phyloP scores from a whole-genome alignment of 768 basidiomycete genomes.

The Boletellus sp. region DNA sequence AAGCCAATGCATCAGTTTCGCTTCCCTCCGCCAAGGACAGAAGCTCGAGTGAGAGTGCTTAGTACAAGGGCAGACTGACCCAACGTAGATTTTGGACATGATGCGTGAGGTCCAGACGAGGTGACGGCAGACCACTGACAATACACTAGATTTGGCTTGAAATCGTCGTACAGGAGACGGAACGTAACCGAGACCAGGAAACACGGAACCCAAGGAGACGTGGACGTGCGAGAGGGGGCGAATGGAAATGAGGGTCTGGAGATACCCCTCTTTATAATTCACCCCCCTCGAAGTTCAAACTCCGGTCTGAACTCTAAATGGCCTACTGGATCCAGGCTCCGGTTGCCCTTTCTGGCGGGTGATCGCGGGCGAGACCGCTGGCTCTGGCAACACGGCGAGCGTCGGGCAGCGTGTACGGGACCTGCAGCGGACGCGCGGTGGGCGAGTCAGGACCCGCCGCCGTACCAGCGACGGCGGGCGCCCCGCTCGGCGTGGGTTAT shows the following conservation, averaged over 20 bases:
- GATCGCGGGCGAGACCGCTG: conserved; percentile 14
- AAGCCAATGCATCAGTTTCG: conserved; percentile 55
- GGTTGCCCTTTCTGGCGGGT: conserved; percentile 16
- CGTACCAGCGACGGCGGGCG: neutral
- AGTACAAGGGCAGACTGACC: conserved; percentile 75
- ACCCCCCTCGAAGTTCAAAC: conserved; percentile 40
- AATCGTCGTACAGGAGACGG: conserved; percentile 48
- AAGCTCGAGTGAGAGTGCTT: conserved; percentile 43
- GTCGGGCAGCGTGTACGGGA: neutral
- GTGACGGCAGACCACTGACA: conserved; percentile 30
- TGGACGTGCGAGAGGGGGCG: conserved; percentile 47
- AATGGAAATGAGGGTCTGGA: conserved; percentile 25
- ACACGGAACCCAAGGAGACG: conserved; percentile 46
- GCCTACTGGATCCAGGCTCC: conserved; percentile 19
- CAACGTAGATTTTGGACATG: conserved; percentile 89
- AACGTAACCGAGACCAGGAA: conserved; percentile 55
- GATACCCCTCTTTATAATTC: conserved; percentile 43
- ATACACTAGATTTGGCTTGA: conserved; percentile 50
- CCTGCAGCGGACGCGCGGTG: neutral
- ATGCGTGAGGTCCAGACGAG: conserved; percentile 28
- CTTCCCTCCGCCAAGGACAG: conserved; percentile 41
- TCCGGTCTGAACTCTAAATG: conserved; percentile 41
- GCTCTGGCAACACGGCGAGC: neutral
- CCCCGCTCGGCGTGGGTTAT: conserved; percentile 13
- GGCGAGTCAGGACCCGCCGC: neutral